These are phyloP conservation scores for Coemansia sp. DNA, from an alignment of 192 early-diverging fungal genomes.

Conservation along the genomic window DNA sequence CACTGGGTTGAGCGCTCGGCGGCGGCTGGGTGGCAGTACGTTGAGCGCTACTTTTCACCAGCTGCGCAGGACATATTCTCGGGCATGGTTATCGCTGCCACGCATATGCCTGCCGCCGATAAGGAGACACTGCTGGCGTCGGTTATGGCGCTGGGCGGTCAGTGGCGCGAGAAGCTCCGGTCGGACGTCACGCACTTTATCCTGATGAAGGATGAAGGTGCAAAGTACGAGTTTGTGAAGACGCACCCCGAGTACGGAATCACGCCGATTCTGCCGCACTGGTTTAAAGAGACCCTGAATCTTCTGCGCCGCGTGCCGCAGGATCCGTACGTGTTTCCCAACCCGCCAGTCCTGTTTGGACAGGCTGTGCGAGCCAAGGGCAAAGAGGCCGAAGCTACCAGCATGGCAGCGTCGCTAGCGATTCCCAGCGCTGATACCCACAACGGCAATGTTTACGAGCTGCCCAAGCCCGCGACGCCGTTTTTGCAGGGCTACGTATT, in stretches of 20 bases:
- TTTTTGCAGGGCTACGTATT: conserved; percentile 37
- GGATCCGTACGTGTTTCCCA: conserved; percentile 50
- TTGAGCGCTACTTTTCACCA: conserved; percentile 40
- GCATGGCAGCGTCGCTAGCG: neutral
- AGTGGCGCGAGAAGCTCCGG: conserved; percentile 45
- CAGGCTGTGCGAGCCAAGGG: neutral
- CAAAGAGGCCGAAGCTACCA: neutral
- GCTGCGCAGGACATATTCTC: conserved; percentile 36
- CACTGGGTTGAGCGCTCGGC: conserved; percentile 42
- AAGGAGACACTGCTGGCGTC: conserved; percentile 38
- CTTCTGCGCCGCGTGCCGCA: conserved; percentile 52
- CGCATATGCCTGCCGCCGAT: conserved; percentile 40
- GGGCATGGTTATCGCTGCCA: conserved; percentile 38
- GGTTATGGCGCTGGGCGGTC: conserved; percentile 48
- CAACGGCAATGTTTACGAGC: conserved; percentile 27
- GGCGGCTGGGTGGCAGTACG: conserved; percentile 25
- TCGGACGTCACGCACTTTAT: conserved; percentile 44
- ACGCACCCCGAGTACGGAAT: conserved; percentile 51
- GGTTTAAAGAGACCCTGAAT: conserved; percentile 65
- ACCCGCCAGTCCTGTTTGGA: conserved; percentile 43
- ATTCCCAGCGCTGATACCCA: conserved; percentile 18
- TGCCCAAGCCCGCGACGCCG: conserved; percentile 21
- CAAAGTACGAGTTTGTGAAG: conserved; percentile 49
- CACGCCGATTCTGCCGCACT: conserved; percentile 65
- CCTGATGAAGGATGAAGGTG: conserved; percentile 26